Evolutionary conservation across 163 green algal species (phyloP), one percentile per base, ranked within the genome.

Genomic region (Scenedesmus sp.): DNA sequence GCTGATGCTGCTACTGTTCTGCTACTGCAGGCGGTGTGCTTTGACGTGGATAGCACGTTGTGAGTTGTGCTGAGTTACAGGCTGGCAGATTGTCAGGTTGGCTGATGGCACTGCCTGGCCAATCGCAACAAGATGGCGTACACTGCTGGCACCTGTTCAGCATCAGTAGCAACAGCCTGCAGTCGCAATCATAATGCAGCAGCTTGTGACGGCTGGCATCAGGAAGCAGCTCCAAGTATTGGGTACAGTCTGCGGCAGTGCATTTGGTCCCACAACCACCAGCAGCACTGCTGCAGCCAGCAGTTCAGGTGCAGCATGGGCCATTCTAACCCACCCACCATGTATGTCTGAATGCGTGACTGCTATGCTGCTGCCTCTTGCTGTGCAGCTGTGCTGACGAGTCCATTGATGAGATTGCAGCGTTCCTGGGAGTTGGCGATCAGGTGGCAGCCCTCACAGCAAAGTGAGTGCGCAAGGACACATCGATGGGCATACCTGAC

Each of bases 1-100:
- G 68, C 43, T 37, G 33, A 44, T 18, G n/a, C 24, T 40, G 10
- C 43, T 13, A 35, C 42, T 68, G 40, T 49, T 35, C 0, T 76
- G 26, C 0, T 37, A 30, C 24, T 53, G 70, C 96, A 99, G 92
- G 97, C 96, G 0, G 96, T 99, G 9, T 98, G 96, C 85, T 99
- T 99, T 90, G 98, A 99, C 89, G 98, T 99, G 0, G 98, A 99
- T 94, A 98, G 94, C 94, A 99, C 98, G 1, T 97, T 99, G 96
- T 98, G 89, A 96, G 96, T 89, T 26, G 1, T 33, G 30, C 30
- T 76, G 30, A 33, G 59, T 6, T 9, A 33, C 7, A 2, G 30
- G 30, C 65, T 40, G 6, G 22, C 20, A 35, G 22, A 7, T 22
- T 4, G 24, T 72, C 59, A 76, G 65, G 65, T 7, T 76, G 65